Evolutionary conservation across 2,329 filamentous ascomycete genomes (phyloP).

Genomic region (Bretziella fagacearum): DNA sequence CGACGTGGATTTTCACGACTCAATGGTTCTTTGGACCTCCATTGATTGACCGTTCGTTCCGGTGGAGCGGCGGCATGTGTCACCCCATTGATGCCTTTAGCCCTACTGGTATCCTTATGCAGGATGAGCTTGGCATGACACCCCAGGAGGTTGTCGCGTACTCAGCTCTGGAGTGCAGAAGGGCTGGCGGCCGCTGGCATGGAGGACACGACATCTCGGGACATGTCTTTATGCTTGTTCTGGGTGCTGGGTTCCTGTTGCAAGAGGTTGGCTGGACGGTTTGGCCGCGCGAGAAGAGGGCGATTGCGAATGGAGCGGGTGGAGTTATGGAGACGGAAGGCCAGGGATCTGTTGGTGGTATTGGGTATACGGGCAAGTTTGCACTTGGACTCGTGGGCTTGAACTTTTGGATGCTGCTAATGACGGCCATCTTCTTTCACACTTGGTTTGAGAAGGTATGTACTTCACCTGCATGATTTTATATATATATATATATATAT

Average conservation of each 20-base stretch:
- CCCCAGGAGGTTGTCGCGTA: background rate
- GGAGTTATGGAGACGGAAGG: constrained; percentile 25
- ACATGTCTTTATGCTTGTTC: constrained; percentile 80
- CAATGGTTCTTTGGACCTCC: constrained; percentile 94
- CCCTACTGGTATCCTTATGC: constrained; percentile 2
- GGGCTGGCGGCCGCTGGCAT: constrained; percentile 65
- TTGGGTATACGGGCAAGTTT: constrained; percentile 36
- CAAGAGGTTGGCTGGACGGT: constrained; percentile 57
- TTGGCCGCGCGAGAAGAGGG: constrained; percentile 42
- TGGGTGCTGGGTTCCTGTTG: constrained; percentile 65
- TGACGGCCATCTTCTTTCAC: constrained; percentile 98
- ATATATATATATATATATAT: background rate
- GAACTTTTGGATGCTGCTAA: constrained; percentile 89
- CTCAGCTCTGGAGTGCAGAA: constrained; percentile 59
- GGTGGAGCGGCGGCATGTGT: constrained; percentile 75
- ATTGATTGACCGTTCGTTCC: constrained; percentile 77
- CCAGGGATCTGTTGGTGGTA: constrained; percentile 18
- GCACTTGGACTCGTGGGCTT: constrained; percentile 48
- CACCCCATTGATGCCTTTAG: constrained; percentile 32
- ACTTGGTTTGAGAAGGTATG: constrained; percentile 93
- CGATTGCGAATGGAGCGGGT: constrained; percentile 48
- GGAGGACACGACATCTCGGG: constrained; percentile 96
- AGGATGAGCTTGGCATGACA: background rate
- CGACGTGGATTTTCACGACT: constrained; percentile 70
- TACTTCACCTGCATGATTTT: no score